Percentiles rank a stretch among this genome's conserved stretches.
phyloP scores from a whole-genome alignment of 2,329 filamentous ascomycete species.

The Tolypocladium pustulatum region DNA sequence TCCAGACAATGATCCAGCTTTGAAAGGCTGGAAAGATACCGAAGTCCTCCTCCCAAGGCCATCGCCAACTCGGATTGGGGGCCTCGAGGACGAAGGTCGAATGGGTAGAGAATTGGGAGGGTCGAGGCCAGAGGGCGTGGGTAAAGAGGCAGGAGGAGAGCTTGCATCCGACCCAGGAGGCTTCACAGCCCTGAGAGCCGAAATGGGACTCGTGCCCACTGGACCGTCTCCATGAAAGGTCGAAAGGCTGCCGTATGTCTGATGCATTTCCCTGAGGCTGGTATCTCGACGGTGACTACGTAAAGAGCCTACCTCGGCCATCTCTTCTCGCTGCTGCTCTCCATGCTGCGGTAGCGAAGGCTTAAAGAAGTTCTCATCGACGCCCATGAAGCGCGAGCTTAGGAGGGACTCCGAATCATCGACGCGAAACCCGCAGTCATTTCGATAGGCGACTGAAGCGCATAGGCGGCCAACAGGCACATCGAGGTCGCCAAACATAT shows the following conservation, averaged over 20 bases:
- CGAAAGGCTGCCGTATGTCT: conserved; percentile 81
- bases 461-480: conserved; percentile 78
- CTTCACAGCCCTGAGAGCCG: conserved; percentile 63
- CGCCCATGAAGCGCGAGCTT: conserved; percentile 86
- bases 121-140: conserved; percentile 32
- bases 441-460: conserved; percentile 74
- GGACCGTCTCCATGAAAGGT: conserved; percentile 78
- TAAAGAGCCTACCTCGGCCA: conserved; percentile 61
- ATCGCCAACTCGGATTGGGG: conserved; percentile 37
- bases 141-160: conserved; percentile 44
- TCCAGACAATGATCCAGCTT: conserved; percentile 86
- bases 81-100: conserved; percentile 19
- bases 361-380: conserved; percentile 78
- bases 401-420: conserved; percentile 85
- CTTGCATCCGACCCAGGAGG: conserved; percentile 50
- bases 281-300: conserved; percentile 47
- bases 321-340: conserved; percentile 22
- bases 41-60: conserved; percentile 60
- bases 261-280: conserved; percentile 51
- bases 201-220: conserved; percentile 75
- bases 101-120: conserved; percentile 45
- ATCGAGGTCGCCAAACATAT: conserved; percentile 73
- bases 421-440: conserved; percentile 80
- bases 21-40: conserved; percentile 90
- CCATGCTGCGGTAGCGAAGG: conserved; percentile 58